phyloP scores from a whole-genome alignment of 1,139 yeast species.

The Kurtzmaniella natalensis region DNA sequence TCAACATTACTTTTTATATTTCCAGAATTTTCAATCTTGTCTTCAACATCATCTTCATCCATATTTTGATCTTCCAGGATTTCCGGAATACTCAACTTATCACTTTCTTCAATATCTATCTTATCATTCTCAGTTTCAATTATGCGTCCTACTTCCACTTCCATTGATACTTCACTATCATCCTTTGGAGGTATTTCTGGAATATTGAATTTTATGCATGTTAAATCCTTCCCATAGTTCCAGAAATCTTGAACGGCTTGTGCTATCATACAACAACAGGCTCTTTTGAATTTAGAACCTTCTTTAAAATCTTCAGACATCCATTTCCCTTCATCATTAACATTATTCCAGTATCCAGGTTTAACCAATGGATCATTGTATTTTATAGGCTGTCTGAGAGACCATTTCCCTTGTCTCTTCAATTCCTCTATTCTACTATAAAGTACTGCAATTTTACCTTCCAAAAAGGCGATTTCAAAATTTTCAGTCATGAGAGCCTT shows the following conservation, averaged over 20 bases:
- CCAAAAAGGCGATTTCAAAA: conserved; percentile 82
- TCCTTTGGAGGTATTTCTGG: conserved; percentile 13
- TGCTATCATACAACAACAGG: conserved; percentile 66
- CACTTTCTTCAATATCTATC: conserved; percentile 8
- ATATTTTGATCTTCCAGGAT: conserved; percentile 2
- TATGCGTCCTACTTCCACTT: conserved; percentile 3
- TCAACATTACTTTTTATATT: conserved; percentile 4
- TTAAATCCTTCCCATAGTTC: conserved; percentile 58
- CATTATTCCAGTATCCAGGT: conserved; percentile 58
- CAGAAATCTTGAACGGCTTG: conserved; percentile 75
- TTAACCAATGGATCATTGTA: conserved; percentile 63
- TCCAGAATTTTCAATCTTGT: conserved; percentile 6
- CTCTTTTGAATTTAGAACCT: conserved; percentile 61
- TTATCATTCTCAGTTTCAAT: conserved; percentile 2
- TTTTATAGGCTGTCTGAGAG: conserved; percentile 77
- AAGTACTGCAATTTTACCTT: conserved; percentile 89
- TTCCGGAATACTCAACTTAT: conserved; percentile 9
- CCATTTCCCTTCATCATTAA: conserved; percentile 84
- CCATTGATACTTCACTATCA: conserved; percentile 14
- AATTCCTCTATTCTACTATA: conserved; percentile 91
- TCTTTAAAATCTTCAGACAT: conserved; percentile 77
- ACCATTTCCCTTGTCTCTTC: conserved; percentile 86
- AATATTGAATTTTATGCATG: conserved; percentile 49
- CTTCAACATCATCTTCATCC: conserved; percentile 10
- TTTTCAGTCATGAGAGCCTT: conserved; percentile 81